Base-by-base conservation (phyloP, 108 stramenopile species). In the Pseudonitzschia multistriata region DNA sequence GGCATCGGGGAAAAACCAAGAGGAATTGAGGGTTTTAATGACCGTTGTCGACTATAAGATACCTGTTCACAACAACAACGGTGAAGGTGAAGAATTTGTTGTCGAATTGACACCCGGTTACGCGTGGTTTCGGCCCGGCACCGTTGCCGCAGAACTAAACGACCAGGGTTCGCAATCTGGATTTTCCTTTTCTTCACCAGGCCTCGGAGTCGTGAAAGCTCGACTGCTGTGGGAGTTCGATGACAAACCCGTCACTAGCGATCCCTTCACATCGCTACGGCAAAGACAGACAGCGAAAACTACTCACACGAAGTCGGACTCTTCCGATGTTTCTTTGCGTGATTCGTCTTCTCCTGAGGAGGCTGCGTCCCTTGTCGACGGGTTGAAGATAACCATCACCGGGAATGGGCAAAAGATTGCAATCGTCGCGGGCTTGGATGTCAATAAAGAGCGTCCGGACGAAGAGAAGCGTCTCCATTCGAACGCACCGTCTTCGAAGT, bases 51-150 rank as follows among this genome's bases (percentile, higher is more conserved):
- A 62, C 3, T 24, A 24, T 28, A 13, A 55, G 24, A 28, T 13
- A 55, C 1, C 42, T 45, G 11, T 13, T 45, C 13, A 17, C 42
- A 45, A 28, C 54, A 24, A 55, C 30, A 33, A 24, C 24, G 7
- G 15, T n/a, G 33, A 62, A 3, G 1, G 35, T 11, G 6, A 36
- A 10, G 61, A 35, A 14, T 64, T 40, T 21, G 37, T 45, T n/a
- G n/a, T 64, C 1, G 42, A 64, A 6, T 3, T 64, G 34, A 4
- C 2, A 22, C 42, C 63, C n/a, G 22, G 63, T 37, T 64, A 47
- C 42, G 63, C 63, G 19, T 64, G 63, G 63, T 64, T 64, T 27
- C 63, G 63, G 5, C 63, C 63, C 3, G 31, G 28, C 11, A 31
- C 54, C 7, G 31, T 31, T 1, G 31, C 19, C 54, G 8, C 54